phyloP scores from a whole-genome alignment of 768 basidiomycete species.

The Boletus sensibilis region DNA sequence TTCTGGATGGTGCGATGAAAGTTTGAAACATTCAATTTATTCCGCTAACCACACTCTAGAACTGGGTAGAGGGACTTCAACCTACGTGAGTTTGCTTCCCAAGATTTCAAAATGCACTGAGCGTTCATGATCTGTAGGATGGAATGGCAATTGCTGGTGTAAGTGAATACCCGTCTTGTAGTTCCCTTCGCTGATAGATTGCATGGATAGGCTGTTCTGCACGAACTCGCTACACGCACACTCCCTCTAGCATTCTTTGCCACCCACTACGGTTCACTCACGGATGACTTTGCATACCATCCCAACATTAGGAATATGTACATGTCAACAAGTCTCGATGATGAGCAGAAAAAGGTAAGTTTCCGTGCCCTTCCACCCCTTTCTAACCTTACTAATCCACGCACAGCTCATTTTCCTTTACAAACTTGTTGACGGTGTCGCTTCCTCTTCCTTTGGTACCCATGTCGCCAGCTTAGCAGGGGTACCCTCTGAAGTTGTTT shows the following conservation, averaged over 20 bases:
- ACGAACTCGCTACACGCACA: slow-evolving; percentile 91
- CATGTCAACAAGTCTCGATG: slow-evolving; percentile 93
- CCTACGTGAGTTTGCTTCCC: slow-evolving; percentile 55
- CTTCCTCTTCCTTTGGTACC: slow-evolving; percentile 86
- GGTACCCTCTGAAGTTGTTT: slow-evolving; percentile 80
- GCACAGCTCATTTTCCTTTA: slow-evolving; percentile 87
- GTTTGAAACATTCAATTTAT: not conserved
- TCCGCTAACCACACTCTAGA: slow-evolving; percentile 47
- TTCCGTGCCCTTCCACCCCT: not conserved
- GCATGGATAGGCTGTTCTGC: slow-evolving; percentile 72
- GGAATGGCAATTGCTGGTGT: slow-evolving; percentile 98
- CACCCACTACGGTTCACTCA: slow-evolving; percentile 94
- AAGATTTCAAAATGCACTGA: slow-evolving; percentile 11
- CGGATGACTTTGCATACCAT: slow-evolving; percentile 90
- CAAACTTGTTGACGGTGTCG: slow-evolving; percentile 88
- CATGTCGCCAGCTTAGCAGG: slow-evolving; percentile 96
- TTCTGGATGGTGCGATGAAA: slow-evolving; percentile 75
- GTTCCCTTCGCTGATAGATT: slow-evolving; percentile 5
- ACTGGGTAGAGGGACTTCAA: slow-evolving; percentile 93
- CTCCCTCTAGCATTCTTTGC: slow-evolving; percentile 94
- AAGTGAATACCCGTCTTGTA: slow-evolving; percentile 20
- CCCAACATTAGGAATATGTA: slow-evolving; percentile 93
- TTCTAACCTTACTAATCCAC: not conserved
- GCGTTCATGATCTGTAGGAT: slow-evolving; percentile 50
- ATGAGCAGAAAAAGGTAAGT: slow-evolving; percentile 81